phyloP scores from a whole-genome alignment of 2,329 filamentous ascomycete genomes.

The Neonectria punicea region DNA sequence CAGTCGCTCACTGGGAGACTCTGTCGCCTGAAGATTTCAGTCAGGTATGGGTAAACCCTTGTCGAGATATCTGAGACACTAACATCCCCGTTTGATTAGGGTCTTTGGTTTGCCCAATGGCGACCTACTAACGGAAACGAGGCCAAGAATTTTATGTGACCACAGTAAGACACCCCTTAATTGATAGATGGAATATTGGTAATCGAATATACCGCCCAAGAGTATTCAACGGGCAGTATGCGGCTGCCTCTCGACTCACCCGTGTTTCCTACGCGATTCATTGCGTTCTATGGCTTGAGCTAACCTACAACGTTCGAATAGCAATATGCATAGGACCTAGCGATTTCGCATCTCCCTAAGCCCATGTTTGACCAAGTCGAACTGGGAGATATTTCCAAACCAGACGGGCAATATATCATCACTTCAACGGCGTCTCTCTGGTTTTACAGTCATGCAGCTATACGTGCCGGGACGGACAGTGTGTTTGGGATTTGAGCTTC shows the following conservation, averaged over 20 bases:
- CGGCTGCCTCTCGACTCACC: background rate
- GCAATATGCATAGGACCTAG: background rate
- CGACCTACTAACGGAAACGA: background rate
- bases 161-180: background rate
- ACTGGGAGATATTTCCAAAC: background rate
- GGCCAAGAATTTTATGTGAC: background rate
- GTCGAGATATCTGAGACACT: background rate
- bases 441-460: background rate
- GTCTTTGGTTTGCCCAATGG: background rate
- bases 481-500: constrained; percentile 1
- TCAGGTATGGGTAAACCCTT: background rate
- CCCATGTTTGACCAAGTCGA: background rate
- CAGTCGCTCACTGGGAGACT: background rate
- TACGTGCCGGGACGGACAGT: constrained; percentile 1
- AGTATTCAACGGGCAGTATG: background rate
- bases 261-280: background rate
- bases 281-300: background rate
- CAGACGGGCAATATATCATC: background rate
- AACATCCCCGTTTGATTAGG: background rate
- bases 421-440: background rate
- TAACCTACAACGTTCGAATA: background rate
- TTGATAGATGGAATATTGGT: background rate
- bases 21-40: background rate
- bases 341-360: background rate
- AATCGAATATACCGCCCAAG: background rate